phyloP scores from a whole-genome alignment of 2,329 filamentous ascomycete genomes.

The Alternaria burnsii region DNA sequence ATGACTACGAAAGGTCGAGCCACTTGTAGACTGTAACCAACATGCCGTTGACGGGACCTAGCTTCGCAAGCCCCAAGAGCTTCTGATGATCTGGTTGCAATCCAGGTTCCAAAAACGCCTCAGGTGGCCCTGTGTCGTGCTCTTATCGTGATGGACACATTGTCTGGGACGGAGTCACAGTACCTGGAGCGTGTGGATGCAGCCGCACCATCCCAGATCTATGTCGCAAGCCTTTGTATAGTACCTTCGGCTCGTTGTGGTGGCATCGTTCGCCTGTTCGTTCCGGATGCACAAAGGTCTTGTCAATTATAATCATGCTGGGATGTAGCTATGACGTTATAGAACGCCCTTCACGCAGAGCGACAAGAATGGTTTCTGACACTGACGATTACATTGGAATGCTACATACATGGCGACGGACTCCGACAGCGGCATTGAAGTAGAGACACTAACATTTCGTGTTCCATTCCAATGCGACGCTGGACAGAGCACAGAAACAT shows the following conservation, averaged over 20 bases:
- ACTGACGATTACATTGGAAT: constrained; percentile 9
- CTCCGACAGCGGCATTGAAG: background rate
- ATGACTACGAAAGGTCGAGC: background rate
- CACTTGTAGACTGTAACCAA: background rate
- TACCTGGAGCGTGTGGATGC: background rate
- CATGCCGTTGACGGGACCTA: background rate
- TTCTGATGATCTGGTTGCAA: background rate
- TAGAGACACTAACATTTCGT: background rate
- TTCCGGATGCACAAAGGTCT: background rate
- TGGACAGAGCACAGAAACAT: background rate
- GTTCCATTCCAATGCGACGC: background rate
- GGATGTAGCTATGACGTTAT: background rate
- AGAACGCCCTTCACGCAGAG: background rate
- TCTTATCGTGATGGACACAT: background rate
- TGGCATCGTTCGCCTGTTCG: background rate
- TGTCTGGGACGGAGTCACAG: background rate
- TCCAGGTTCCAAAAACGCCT: background rate
- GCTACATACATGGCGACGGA: constrained; percentile 22
- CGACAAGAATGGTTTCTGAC: background rate
- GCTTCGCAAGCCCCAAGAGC: background rate
- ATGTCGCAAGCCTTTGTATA: background rate
- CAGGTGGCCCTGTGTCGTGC: background rate
- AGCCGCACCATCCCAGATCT: background rate
- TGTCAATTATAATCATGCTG: background rate
- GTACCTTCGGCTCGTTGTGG: background rate